These are phyloP conservation scores for Fallopia convolvulus DNA, from an alignment of 148 eudicot species.

Conservation along the genomic window DNA sequence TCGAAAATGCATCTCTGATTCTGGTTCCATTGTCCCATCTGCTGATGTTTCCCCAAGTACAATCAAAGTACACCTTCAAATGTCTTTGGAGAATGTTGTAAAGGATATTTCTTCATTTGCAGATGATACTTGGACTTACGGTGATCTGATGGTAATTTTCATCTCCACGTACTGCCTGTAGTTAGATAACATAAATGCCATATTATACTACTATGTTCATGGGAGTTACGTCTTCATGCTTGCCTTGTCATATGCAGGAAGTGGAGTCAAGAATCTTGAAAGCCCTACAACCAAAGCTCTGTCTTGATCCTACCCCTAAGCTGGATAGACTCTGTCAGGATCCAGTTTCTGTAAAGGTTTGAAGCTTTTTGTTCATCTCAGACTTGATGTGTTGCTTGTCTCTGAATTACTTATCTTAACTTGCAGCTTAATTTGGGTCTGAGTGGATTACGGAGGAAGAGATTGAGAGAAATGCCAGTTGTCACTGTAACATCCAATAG, in stretches of 20 bases:
- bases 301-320: slow-evolving; percentile 81
- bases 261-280: slow-evolving; percentile 88
- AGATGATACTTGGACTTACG: slow-evolving; percentile 85
- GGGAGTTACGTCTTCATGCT: background rate
- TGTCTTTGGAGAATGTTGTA: slow-evolving; percentile 91
- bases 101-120: slow-evolving; percentile 84
- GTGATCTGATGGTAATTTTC: slow-evolving; percentile 83
- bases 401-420: slow-evolving; percentile 20
- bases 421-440: slow-evolving; percentile 67
- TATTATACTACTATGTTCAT: background rate
- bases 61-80: slow-evolving; percentile 61
- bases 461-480: slow-evolving; percentile 58
- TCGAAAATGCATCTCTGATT: slow-evolving; percentile 50
- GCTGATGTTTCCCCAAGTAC: slow-evolving; percentile 36
- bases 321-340: slow-evolving; percentile 57
- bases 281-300: slow-evolving; percentile 78
- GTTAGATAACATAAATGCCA: background rate
- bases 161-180: slow-evolving; percentile 2
- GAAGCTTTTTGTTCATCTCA: slow-evolving; percentile 11
- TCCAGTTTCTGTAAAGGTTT: slow-evolving; percentile 48
- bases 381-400: slow-evolving; percentile 11
- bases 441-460: slow-evolving; percentile 51
- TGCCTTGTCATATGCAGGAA: slow-evolving; percentile 46
- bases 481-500: slow-evolving; percentile 39
- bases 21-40: slow-evolving; percentile 35